Evolutionary conservation across 1,139 yeast species (phyloP).

Genomic region (Diutina siamensis): DNA sequence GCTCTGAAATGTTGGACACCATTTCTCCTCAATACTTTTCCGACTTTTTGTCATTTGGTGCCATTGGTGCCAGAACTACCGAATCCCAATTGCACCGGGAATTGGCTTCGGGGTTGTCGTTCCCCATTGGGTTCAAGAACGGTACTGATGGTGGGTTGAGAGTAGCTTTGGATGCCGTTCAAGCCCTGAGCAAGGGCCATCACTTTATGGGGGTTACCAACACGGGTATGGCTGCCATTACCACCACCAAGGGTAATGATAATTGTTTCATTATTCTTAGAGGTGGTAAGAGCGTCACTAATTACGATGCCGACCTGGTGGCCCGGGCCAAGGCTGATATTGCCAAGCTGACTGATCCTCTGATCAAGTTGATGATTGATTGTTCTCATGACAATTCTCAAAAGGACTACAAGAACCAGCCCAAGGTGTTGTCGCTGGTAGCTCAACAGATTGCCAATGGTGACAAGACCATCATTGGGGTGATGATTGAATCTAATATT

Average conservation of each 20-base stretch:
- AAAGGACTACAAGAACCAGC: conserved; percentile 92
- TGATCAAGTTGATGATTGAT: conserved; percentile 68
- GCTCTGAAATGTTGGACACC: conserved; percentile 96
- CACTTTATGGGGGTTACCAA: conserved; percentile 97
- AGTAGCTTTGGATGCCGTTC: conserved; percentile 90
- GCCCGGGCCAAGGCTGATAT: conserved; percentile 55
- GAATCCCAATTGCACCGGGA: conserved; percentile 97
- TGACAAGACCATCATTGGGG: conserved; percentile 72
- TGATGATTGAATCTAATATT: conserved; percentile 92
- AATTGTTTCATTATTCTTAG: conserved; percentile 83
- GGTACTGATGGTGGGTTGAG: conserved; percentile 94
- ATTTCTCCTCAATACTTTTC: conserved; percentile 95
- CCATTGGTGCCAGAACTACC: conserved; percentile 98
- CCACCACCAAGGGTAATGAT: conserved; percentile 88
- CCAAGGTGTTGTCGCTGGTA: conserved; percentile 69
- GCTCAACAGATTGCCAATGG: conserved; percentile 77
- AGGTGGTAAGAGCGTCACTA: conserved; percentile 92
- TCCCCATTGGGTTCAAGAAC: conserved; percentile 97
- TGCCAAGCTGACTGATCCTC: conserved; percentile 23
- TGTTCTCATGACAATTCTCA: conserved; percentile 96
- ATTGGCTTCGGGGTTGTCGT: conserved; percentile 88
- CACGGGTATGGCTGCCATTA: conserved; percentile 92
- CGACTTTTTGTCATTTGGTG: conserved; percentile 87
- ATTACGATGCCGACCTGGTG: conserved; percentile 75
- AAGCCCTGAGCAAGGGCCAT: conserved; percentile 86